Conservation (phyloP, 441 rosid genomes). For the Erodium moschatum region DNA sequence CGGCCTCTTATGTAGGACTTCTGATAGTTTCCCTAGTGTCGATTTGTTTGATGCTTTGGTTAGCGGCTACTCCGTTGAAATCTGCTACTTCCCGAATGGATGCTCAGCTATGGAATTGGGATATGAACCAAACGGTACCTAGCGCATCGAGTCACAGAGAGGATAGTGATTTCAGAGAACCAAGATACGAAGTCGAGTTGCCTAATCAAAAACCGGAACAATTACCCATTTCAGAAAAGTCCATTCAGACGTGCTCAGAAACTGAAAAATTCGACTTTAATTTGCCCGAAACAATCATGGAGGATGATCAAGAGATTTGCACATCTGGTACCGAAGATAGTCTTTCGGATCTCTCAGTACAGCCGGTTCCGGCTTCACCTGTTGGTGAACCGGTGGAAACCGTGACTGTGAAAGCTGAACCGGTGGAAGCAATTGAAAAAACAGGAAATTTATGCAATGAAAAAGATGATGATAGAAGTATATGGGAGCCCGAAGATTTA, state of each 20-base stretch:
- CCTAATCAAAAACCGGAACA: constrained; percentile 29
- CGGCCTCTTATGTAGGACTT: constrained; percentile 47
- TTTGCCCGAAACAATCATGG: constrained; percentile 48
- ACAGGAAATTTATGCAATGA: constrained; percentile 32
- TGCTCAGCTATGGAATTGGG: constrained; percentile 49
- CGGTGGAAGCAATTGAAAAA: constrained; percentile 40
- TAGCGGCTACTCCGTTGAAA: constrained; percentile 76
- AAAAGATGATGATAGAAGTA: constrained; percentile 54
- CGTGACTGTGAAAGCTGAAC: constrained; percentile 33
- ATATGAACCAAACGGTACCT: constrained; percentile 30
- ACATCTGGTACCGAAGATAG: constrained; percentile 35
- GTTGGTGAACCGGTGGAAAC: constrained; percentile 25
- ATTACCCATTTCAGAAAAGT: constrained; percentile 23
- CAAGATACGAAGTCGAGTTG: constrained; percentile 32
- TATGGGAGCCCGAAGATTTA: constrained; percentile 61
- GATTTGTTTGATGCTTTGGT: constrained; percentile 80
- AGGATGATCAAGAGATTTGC: constrained; percentile 44
- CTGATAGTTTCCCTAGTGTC: constrained; percentile 60
- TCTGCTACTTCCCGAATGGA: constrained; percentile 52
- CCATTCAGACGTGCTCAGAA: constrained; percentile 34
- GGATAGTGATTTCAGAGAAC: constrained; percentile 33
- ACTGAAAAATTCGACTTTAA: constrained; percentile 34
- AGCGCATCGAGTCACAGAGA: constrained; percentile 32
- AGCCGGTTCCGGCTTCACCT: constrained; percentile 20
- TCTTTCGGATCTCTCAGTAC: constrained; percentile 20